Evolutionary conservation across 345 rosid species (phyloP).

Genomic region (Mallotus nudiflorus): DNA sequence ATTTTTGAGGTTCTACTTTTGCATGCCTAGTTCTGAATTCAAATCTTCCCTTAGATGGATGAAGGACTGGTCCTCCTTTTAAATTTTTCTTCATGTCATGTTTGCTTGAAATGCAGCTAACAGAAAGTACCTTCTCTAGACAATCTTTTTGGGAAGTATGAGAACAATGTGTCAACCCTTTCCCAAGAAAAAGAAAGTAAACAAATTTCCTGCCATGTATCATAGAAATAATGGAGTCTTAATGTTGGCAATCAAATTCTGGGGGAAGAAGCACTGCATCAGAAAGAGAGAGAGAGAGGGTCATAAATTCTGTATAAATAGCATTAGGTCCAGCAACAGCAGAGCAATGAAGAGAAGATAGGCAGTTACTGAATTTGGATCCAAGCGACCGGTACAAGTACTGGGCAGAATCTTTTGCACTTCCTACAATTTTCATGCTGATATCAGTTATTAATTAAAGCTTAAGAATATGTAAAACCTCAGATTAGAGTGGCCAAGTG

Average conservation of each 20-base stretch:
- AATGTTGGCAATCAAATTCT: constrained; percentile 28
- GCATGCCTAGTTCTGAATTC: no score
- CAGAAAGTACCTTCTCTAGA: no score
- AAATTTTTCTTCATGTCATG: no score
- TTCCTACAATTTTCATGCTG: no score
- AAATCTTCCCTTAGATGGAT: no score
- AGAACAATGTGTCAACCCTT: background rate
- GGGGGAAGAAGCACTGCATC: constrained; percentile 37
- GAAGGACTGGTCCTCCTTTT: no score
- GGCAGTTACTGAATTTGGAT: constrained; percentile 75
- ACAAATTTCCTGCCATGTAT: constrained; percentile 32
- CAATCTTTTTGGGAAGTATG: background rate
- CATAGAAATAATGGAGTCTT: constrained; percentile 34
- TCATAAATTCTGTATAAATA: background rate
- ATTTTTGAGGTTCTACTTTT: no score
- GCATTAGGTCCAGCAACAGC: background rate
- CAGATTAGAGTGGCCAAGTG: background rate
- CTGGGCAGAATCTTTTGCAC: no score
- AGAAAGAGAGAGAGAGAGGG: constrained; percentile 11
- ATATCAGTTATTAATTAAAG: no score
- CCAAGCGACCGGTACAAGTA: constrained; percentile 70
- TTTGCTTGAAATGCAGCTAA: no score
- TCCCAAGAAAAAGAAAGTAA: background rate
- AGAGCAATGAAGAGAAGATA: constrained; percentile 15
- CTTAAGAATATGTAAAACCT: no score